These are phyloP conservation scores for Quercus phellos DNA, from an alignment of 331 rosid genomes.

Conservation along the genomic window DNA sequence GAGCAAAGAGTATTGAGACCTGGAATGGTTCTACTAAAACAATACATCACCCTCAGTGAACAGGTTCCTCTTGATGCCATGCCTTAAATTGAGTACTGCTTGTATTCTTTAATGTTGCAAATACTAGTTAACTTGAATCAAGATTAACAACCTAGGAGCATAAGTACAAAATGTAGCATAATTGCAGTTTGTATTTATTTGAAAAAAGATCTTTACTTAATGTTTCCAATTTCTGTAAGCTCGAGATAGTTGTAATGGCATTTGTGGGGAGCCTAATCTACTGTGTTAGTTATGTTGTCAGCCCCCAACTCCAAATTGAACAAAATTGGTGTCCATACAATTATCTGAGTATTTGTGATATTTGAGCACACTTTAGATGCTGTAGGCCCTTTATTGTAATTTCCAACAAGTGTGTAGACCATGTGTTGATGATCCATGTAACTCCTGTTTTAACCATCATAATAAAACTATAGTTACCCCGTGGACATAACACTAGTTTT, in stretches of 20 bases:
- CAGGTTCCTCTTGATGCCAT: slow-evolving; percentile 41
- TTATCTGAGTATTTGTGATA: no score
- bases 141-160: background rate
- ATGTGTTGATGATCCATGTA: no score
- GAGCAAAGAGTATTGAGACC: slow-evolving; percentile 34
- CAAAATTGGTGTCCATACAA: no score
- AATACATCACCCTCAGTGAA: slow-evolving; percentile 28
- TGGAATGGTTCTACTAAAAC: slow-evolving; percentile 67
- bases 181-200: background rate
- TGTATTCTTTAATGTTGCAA: background rate
- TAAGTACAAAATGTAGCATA: background rate
- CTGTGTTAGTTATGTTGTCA: no score
- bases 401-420: no score
- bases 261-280: no score
- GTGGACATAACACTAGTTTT: no score
- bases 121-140: background rate
- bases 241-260: background rate
- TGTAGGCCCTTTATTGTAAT: no score
- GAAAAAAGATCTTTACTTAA: background rate
- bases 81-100: background rate
- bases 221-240: background rate
- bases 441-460: no score
- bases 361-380: no score
- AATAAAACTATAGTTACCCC: no score
- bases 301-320: no score